Base-by-base conservation (phyloP, 306 rosid species). In the Cajanus cajan region DNA sequence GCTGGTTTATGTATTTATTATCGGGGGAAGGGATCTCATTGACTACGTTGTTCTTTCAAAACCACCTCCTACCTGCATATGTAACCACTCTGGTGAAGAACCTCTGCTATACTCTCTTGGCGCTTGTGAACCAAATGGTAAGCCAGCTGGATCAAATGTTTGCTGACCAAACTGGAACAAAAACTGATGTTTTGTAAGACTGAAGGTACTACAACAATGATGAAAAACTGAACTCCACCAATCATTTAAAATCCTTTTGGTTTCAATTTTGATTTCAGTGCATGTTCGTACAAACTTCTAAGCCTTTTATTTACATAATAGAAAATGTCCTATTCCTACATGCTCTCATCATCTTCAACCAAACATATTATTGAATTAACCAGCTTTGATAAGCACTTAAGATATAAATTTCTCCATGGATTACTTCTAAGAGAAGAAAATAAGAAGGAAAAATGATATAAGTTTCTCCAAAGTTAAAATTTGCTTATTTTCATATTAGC, bases 51-150 rank as follows among this genome's bases (percentile, higher is more conserved):
- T 79, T 88, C 96, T 86, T 80, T 89, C 96, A 24, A 94, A 94
- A 67, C 90, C 86, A 4, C 97, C 92, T 63, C 98, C 97, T 36
- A 94, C 78, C 89, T 94, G 98, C 98, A 94, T 94, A 66, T 94
- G 98, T 83, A 94, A 80, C 98, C 97, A 94, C 50, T 94, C 94
- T 0, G 98, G 98, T 4, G 98, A 89, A 45, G 94, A 84, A 24
- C 97, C 94, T 8, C 93, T 88, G 84, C 88, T 89, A 59, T 85
- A 86, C 25, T 90, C 96, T 87, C 94, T 86, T 15, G 89, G 51
- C 1, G 91, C 85, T 80, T 89, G 98, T 22, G 97, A 79, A 33
- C 86, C 87, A 41, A 86, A 90, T 21, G 89, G 85, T 82, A 90
- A 71, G 63, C 89, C 85, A 31, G 88, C 77, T 2, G 85, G 80